phyloP scores from a whole-genome alignment of 2,329 filamentous ascomycete genomes.

The Ceratocystis lukuohia region DNA sequence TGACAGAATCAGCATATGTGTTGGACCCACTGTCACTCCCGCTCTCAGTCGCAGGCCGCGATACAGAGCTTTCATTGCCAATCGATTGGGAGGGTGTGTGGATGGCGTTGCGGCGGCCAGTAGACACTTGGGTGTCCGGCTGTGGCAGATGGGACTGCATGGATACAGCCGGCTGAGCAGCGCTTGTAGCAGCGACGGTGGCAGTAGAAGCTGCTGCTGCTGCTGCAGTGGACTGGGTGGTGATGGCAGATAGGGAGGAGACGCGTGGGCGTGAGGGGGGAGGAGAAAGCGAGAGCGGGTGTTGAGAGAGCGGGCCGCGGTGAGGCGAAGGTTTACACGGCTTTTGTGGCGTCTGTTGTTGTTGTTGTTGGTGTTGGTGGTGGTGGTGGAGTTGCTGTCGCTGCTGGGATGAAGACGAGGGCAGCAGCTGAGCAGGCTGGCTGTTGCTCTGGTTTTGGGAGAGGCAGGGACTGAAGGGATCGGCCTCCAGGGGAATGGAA shows the following conservation, averaged over 20 bases:
- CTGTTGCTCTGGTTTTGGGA: neutral
- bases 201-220: slow-evolving; percentile 7
- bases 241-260: slow-evolving; percentile 10
- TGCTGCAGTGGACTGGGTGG: neutral
- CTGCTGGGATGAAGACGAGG: slow-evolving; percentile 9
- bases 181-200: neutral
- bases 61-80: slow-evolving; percentile 9
- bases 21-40: slow-evolving; percentile 12
- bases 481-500: slow-evolving; percentile 42
- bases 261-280: slow-evolving; percentile 6
- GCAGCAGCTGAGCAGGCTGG: neutral
- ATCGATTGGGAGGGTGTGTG: slow-evolving; percentile 11
- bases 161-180: neutral
- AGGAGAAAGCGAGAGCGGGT: neutral
- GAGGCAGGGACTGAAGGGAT: slow-evolving; percentile 28
- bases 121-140: slow-evolving; percentile 9
- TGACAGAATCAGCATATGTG: slow-evolving; percentile 15
- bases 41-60: slow-evolving; percentile 10
- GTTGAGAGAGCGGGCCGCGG: slow-evolving; percentile 6
- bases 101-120: slow-evolving; percentile 13
- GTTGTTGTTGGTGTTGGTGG: slow-evolving; percentile 4
- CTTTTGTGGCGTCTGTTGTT: slow-evolving; percentile 1
- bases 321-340: neutral
- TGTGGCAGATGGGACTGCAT: slow-evolving; percentile 8
- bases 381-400: neutral